Conservation (phyloP, 331 rosid species). For the Malus hybrid region DNA sequence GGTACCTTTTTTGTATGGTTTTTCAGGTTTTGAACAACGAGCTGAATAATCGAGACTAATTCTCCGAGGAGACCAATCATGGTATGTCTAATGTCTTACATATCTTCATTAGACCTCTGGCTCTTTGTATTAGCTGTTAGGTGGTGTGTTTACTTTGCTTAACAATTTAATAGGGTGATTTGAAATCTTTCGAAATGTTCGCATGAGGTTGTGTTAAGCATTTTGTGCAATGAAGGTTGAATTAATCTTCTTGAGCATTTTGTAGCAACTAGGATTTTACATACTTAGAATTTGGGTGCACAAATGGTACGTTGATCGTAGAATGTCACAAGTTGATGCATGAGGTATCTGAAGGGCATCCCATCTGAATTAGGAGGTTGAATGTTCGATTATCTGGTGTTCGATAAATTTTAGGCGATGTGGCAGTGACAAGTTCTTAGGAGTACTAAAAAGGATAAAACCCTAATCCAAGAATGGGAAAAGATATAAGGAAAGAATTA, state of each 20-base stretch:
- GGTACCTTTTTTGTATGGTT: background rate
- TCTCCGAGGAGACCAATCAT: conserved; percentile 8
- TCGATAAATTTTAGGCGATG: no score
- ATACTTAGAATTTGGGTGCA: background rate
- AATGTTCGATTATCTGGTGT: background rate
- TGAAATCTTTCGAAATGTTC: background rate
- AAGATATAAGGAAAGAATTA: background rate
- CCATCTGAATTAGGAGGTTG: background rate
- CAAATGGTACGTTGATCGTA: background rate
- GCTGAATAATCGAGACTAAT: conserved; percentile 5
- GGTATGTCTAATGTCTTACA: conserved; percentile 14
- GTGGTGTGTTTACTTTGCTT: background rate
- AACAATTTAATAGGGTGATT: background rate
- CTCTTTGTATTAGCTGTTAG: background rate
- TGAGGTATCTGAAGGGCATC: background rate
- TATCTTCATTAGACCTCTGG: background rate
- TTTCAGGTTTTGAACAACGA: conserved; percentile 12
- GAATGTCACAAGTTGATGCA: background rate
- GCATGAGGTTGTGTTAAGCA: background rate
- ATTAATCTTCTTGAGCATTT: background rate
- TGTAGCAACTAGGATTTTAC: background rate
- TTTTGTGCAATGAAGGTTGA: background rate
- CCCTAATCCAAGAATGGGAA: background rate
- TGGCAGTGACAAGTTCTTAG: background rate
- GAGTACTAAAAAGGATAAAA: background rate